phyloP scores from a whole-genome alignment of 2,329 filamentous ascomycete genomes.

The Xylaria sp. region DNA sequence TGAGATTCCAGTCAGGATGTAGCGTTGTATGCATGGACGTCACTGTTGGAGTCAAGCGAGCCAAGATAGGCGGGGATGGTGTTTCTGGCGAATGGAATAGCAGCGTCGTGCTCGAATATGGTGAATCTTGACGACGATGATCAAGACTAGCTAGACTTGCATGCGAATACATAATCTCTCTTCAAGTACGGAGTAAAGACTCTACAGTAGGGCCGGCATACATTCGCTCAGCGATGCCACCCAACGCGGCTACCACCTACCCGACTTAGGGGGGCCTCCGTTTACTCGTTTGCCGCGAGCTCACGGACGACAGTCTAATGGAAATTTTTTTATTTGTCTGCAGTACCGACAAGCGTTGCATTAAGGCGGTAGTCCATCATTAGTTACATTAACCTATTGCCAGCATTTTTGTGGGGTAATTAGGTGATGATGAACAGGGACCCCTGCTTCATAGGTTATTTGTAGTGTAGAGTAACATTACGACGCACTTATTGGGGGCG shows the following conservation, averaged over 20 bases:
- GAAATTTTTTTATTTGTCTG: not conserved
- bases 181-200: not conserved
- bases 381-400: not conserved
- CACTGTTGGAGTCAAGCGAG: slow-evolving; percentile 12
- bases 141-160: not conserved
- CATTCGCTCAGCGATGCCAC: slow-evolving; percentile 28
- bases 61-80: not conserved
- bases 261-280: slow-evolving; percentile 12
- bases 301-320: not conserved
- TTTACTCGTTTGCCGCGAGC: not conserved
- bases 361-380: not conserved
- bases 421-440: not conserved
- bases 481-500: not conserved
- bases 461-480: slow-evolving; percentile 12
- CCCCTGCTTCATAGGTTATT: not conserved
- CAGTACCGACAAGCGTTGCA: slow-evolving; percentile 13
- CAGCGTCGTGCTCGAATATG: slow-evolving; percentile 3
- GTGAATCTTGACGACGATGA: slow-evolving; percentile 22
- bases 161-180: not conserved
- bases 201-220: not conserved
- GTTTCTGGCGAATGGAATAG: not conserved
- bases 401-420: slow-evolving; percentile 11
- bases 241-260: slow-evolving; percentile 4
- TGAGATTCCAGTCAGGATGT: slow-evolving; percentile 10
- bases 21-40: slow-evolving; percentile 2